phyloP scores from a whole-genome alignment of 2,329 filamentous ascomycete genomes.

The Sclerotinia sclerotiorum region DNA sequence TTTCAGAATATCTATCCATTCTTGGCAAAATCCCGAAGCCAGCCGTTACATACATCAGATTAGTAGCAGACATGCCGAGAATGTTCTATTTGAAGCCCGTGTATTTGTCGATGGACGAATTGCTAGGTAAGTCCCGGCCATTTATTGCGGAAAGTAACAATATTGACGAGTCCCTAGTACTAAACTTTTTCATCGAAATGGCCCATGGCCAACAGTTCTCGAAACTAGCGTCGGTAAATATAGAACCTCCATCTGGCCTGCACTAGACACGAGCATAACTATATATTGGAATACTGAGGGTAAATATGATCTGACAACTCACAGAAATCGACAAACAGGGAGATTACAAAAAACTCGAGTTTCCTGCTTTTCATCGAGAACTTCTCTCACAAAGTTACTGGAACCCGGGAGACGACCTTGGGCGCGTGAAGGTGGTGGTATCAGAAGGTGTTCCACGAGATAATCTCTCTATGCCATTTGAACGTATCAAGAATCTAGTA shows the following conservation, averaged over 20 bases:
- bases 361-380: constrained; percentile 70
- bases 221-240: constrained; percentile 47
- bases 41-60: constrained; percentile 58
- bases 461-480: constrained; percentile 53
- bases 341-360: constrained; percentile 62
- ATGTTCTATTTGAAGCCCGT: constrained; percentile 62
- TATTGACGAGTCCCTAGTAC: constrained; percentile 35
- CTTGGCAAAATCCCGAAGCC: constrained; percentile 63
- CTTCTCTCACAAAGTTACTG: constrained; percentile 69
- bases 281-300: not conserved
- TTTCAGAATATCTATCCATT: constrained; percentile 74
- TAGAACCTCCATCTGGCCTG: not conserved
- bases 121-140: constrained; percentile 51
- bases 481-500: constrained; percentile 69
- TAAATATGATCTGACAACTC: constrained; percentile 13
- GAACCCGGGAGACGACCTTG: constrained; percentile 68
- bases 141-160: not conserved
- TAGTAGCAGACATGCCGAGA: constrained; percentile 53
- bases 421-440: constrained; percentile 74
- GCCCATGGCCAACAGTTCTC: constrained; percentile 51
- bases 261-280: not conserved
- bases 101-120: constrained; percentile 67
- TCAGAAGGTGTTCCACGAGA: constrained; percentile 68
- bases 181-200: constrained; percentile 52
- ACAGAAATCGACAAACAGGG: constrained; percentile 44